Conservation (phyloP, 179 eudicot species). For the Pouteria campechiana region DNA sequence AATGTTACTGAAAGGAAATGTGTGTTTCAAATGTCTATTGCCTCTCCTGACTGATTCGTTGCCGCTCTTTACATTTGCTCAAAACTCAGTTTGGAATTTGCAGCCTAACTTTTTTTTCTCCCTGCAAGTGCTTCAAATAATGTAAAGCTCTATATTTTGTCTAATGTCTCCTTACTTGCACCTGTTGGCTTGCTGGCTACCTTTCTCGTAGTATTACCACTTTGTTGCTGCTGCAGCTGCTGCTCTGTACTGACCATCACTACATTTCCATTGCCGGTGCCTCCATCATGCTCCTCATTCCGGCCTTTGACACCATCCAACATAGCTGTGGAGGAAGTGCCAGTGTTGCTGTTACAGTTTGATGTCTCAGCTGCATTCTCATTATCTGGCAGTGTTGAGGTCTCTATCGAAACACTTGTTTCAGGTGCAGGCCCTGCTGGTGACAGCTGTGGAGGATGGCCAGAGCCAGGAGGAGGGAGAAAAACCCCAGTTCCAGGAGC, state of each 20-base stretch:
- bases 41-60: too few relatives aligned
- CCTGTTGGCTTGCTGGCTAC: constrained; percentile 4
- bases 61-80: constrained; percentile 30
- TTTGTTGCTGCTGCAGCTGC: constrained; percentile 5
- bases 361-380: constrained; percentile 9
- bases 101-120: constrained; percentile 4
- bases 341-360: constrained; percentile 3
- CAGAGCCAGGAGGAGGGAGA: constrained; percentile 48
- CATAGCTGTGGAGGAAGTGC: constrained; percentile 1
- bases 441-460: constrained; percentile 11
- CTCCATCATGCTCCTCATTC: constrained; percentile 15
- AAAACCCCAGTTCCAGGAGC: constrained; percentile 59
- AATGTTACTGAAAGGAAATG: too few relatives aligned
- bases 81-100: constrained; percentile 14
- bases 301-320: constrained; percentile 8
- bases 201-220: constrained; percentile 1
- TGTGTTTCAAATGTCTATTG: too few relatives aligned
- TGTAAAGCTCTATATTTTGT: too few relatives aligned
- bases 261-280: constrained; percentile 4
- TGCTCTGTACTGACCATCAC: constrained; percentile 1
- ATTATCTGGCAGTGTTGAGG: constrained; percentile 2
- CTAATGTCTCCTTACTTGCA: constrained; percentile 9
- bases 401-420: constrained; percentile 5
- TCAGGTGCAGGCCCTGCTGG: constrained; percentile 3
- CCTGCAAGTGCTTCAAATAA: neutral